Conservation (phyloP, 345 rosid genomes). For the Gossypium raimondii region DNA sequence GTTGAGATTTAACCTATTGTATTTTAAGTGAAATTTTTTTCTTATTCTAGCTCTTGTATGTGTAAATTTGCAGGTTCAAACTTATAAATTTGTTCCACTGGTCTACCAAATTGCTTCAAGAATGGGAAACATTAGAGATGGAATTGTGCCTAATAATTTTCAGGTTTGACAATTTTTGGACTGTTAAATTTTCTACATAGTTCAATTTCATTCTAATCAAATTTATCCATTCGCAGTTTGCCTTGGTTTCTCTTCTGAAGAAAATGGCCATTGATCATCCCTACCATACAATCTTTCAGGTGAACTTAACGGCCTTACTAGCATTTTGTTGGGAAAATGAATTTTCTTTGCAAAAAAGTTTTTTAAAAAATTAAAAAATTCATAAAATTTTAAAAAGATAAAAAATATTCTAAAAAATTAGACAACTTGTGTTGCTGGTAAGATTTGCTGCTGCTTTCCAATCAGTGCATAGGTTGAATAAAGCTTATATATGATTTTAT, state of each 20-base stretch:
- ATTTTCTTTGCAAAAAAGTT: neutral
- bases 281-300: conserved; percentile 92
- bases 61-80: conserved; percentile 59
- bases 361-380: too few species aligned
- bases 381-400: too few species aligned
- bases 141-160: conserved; percentile 56
- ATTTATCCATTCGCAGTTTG: conserved; percentile 56
- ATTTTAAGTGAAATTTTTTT: neutral
- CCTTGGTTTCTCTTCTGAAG: conserved; percentile 83
- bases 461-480: neutral
- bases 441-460: too few species aligned
- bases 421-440: too few species aligned
- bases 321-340: conserved; percentile 9
- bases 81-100: conserved; percentile 86
- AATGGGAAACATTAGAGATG: conserved; percentile 81
- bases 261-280: conserved; percentile 99
- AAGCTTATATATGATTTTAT: neutral
- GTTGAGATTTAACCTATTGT: neutral
- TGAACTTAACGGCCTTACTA: conserved; percentile 20
- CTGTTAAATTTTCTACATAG: conserved; percentile 10
- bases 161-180: conserved; percentile 48
- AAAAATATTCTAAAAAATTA: too few species aligned
- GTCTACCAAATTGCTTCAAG: conserved; percentile 97
- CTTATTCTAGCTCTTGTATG: conserved; percentile 7
- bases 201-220: conserved; percentile 23